Evolutionary conservation across 768 basidiomycete species (phyloP).

Genomic region (Boletales sp.): DNA sequence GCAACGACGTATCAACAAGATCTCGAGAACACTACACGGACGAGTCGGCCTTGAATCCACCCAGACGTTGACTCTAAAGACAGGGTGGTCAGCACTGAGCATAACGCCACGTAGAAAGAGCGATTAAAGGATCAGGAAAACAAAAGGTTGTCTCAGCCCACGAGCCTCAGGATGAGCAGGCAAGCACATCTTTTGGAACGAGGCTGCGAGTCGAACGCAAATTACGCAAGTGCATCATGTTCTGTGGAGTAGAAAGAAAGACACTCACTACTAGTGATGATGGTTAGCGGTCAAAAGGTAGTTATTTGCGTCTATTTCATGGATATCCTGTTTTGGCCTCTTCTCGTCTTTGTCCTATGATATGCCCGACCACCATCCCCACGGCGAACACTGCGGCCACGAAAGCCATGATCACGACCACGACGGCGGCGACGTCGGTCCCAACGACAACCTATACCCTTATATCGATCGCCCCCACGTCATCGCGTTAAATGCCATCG

Average conservation of each 20-base stretch:
- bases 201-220: slow-evolving; percentile 78
- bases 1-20: slow-evolving; percentile 14
- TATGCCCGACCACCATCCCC: slow-evolving; percentile 32
- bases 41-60: slow-evolving; percentile 4
- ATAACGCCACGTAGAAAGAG: not conserved
- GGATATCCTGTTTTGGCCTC: not conserved
- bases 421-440: slow-evolving; percentile 43
- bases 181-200: slow-evolving; percentile 72
- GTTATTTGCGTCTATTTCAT: slow-evolving; percentile 15
- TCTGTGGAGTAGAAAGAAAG: slow-evolving; percentile 8
- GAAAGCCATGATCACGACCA: slow-evolving; percentile 50
- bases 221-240: slow-evolving; percentile 72
- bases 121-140: slow-evolving; percentile 40
- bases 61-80: no score
- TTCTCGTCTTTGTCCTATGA: no score
- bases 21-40: slow-evolving; percentile 10
- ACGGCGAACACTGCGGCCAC: slow-evolving; percentile 51
- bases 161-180: slow-evolving; percentile 67
- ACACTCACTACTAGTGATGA: slow-evolving; percentile 14
- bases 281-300: not conserved
- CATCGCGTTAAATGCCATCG: slow-evolving; percentile 67
- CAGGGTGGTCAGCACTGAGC: slow-evolving; percentile 3
- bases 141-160: slow-evolving; percentile 65
- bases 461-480: slow-evolving; percentile 81
- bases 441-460: slow-evolving; percentile 66